Conservation (phyloP, 495 filamentous ascomycete genomes). For the Choiromyces venosus region DNA sequence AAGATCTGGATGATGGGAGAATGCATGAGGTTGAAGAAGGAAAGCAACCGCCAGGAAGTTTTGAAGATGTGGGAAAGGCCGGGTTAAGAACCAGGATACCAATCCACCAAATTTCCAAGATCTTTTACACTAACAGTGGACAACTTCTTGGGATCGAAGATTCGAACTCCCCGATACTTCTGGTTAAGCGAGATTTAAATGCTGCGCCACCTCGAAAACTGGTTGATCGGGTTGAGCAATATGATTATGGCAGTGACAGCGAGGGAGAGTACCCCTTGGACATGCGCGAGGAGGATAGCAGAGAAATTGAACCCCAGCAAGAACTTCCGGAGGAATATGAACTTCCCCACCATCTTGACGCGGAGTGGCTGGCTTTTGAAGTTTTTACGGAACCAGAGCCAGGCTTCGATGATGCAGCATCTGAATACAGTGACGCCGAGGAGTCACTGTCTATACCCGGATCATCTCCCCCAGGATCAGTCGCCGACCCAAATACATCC, state of each 20-base stretch:
- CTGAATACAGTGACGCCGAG: conserved; percentile 33
- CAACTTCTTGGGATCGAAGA: conserved; percentile 86
- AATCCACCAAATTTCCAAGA: conserved; percentile 86
- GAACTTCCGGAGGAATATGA: conserved; percentile 42
- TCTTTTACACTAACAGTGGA: conserved; percentile 96
- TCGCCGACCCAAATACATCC: neutral
- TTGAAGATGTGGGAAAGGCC: conserved; percentile 64
- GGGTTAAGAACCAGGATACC: conserved; percentile 81
- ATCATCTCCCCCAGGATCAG: neutral
- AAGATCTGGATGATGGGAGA: conserved; percentile 88
- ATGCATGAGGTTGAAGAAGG: conserved; percentile 73
- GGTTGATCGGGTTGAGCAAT: conserved; percentile 44
- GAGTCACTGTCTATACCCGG: conserved; percentile 14
- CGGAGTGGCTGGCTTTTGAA: conserved; percentile 94
- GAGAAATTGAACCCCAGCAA: neutral
- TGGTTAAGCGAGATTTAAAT: conserved; percentile 77
- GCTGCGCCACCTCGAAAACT: conserved; percentile 62
- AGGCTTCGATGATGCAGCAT: conserved; percentile 49
- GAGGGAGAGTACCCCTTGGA: conserved; percentile 37
- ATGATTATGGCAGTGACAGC: conserved; percentile 39
- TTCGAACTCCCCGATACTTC: conserved; percentile 75
- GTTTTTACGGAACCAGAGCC: conserved; percentile 65
- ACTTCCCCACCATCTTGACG: conserved; percentile 74
- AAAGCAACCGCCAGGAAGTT: conserved; percentile 56
- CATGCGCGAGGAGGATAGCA: conserved; percentile 20